Evolutionary conservation across 768 basidiomycete genomes (phyloP).

Genomic region (Tricholoma sp.): DNA sequence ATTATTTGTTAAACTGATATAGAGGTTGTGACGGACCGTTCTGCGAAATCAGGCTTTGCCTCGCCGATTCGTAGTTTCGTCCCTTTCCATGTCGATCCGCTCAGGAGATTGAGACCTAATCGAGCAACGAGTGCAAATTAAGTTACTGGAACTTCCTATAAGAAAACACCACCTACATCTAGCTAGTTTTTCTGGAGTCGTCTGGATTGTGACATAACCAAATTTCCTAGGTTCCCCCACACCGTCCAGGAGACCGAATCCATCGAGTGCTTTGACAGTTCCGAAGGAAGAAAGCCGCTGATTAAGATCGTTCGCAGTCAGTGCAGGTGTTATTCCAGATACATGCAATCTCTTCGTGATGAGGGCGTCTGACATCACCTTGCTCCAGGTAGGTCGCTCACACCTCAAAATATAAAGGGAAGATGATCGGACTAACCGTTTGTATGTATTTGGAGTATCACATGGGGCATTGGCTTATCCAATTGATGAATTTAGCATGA

Average conservation of each 20-base stretch:
- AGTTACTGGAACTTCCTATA: neutral
- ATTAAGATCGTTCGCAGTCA: constrained; percentile 53
- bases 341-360: constrained; percentile 65
- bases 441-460: too few species aligned
- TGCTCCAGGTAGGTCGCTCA: too few species aligned
- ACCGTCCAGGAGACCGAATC: constrained; percentile 59
- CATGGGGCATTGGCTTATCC: too few species aligned
- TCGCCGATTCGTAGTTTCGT: constrained; percentile 77
- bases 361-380: too few species aligned
- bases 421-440: too few species aligned
- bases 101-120: constrained; percentile 68
- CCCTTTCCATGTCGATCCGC: constrained; percentile 87
- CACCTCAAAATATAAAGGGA: too few species aligned
- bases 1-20: constrained; percentile 3
- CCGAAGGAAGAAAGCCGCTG: constrained; percentile 63
- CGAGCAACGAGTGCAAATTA: neutral
- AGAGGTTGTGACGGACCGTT: constrained; percentile 40
- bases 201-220: constrained; percentile 69
- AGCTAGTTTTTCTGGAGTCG: constrained; percentile 50
- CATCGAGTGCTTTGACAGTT: constrained; percentile 62
- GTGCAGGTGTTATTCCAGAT: constrained; percentile 68
- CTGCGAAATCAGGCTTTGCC: constrained; percentile 69
- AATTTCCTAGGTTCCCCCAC: constrained; percentile 67
- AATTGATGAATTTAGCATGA: too few species aligned
- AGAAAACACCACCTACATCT: constrained; percentile 46